Conservation (phyloP, 441 rosid genomes). For the Francoa sonchifolia region DNA sequence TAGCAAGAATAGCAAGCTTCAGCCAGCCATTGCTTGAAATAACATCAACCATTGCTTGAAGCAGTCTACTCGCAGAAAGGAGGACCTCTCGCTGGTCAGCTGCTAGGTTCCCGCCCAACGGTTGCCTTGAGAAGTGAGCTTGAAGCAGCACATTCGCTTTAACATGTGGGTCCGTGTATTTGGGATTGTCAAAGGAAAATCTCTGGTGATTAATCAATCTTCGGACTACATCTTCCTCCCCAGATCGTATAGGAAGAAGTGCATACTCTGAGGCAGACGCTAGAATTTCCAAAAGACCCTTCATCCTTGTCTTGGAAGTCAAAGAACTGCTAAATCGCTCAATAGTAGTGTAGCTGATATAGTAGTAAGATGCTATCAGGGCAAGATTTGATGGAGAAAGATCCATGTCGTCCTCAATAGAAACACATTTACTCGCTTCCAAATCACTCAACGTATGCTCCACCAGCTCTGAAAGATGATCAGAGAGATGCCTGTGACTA, state of each 20-base stretch:
- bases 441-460: conserved; percentile 71
- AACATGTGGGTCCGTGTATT: conserved; percentile 65
- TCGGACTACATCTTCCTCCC: conserved; percentile 76
- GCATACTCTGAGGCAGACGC: conserved; percentile 95
- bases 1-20: conserved; percentile 79
- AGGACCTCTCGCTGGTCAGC: conserved; percentile 80
- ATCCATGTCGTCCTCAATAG: conserved; percentile 65
- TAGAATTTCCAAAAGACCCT: conserved; percentile 78
- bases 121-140: conserved; percentile 84
- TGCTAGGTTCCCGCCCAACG: conserved; percentile 54
- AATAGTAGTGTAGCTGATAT: conserved; percentile 75
- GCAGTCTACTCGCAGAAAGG: conserved; percentile 57
- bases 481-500: conserved; percentile 89
- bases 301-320: conserved; percentile 79
- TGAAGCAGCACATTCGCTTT: conserved; percentile 87
- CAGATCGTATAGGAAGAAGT: conserved; percentile 60
- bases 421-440: conserved; percentile 72
- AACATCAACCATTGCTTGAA: conserved; percentile 88
- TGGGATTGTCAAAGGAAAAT: conserved; percentile 75
- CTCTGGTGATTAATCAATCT: conserved; percentile 82
- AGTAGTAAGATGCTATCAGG: conserved; percentile 70
- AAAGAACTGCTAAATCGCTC: conserved; percentile 69
- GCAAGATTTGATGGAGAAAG: conserved; percentile 74
- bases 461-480: conserved; percentile 90
- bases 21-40: conserved; percentile 88